Evolutionary conservation across 2,329 filamentous ascomycete species (phyloP), one percentile per base, ranked within the genome.

Genomic region (Penicillium sp.): DNA sequence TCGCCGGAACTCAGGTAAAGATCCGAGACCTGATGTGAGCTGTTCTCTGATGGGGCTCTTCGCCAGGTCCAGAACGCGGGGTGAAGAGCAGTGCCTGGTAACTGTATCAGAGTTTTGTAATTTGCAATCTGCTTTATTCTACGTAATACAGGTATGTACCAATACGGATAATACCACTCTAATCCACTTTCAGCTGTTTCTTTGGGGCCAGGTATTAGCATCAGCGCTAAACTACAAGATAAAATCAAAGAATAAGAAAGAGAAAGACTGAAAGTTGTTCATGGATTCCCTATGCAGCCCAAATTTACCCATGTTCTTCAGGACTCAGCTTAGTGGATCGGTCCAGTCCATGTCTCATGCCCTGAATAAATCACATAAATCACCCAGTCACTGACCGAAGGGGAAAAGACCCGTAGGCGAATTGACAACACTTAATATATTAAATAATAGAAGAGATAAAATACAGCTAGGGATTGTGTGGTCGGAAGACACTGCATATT

Each of bases 1-100:
- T 32, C 37, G 24, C 37, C 47, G 46, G 47, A 47, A 41, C 45
- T 51, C 43, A 49, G 35, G 37, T 22, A 39, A 32, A 14, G 23
- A n/a, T 23, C 5, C 28, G 32, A 37, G 18, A 13, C 14, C 37
- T 45, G 26, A 29, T 37, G 39, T 37, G 38, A 36, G 47, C 42
- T 42, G 39, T n/a, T n/a, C n/a, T n/a, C n/a, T n/a, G n/a, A 26
- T 20, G 18, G 44, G 42, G 39, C 27, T n/a, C 14, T 26, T 14
- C 18, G 31, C 38, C 46, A 49, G 43, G 22, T 42, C 47, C 44
- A 37, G 40, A 47, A 34, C 26, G 34, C 23, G 13, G 18, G 28
- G 42, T n/a, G n/a, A 27, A 20, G 26, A 38, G 41, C 22, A 44
- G 31, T 38, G 26, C 39, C 38, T 38, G 37, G 40, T 46, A 49